These are phyloP conservation scores for Rhizophagus clarus DNA, from an alignment of 192 early-diverging fungal genomes.

Conservation along the genomic window DNA sequence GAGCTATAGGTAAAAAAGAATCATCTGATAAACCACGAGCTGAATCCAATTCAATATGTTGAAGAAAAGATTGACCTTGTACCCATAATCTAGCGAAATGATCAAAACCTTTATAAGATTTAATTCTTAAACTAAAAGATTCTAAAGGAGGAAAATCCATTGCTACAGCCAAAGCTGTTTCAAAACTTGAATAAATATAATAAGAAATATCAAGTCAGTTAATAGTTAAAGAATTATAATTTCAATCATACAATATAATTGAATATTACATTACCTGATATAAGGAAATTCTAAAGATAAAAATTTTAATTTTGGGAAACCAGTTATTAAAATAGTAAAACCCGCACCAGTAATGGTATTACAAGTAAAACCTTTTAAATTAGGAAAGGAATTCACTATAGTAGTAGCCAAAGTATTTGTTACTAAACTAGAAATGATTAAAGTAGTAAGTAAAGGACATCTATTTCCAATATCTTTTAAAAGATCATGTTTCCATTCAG, in stretches of 20 bases:
- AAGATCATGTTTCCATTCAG: slow-evolving; percentile 19
- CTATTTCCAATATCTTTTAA: neutral
- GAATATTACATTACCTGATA: neutral
- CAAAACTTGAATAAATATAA: neutral
- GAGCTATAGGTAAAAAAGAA: slow-evolving; percentile 3
- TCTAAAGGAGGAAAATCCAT: slow-evolving; percentile 9
- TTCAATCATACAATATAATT: too few species aligned
- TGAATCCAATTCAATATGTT: slow-evolving; percentile 1
- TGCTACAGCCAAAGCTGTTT: neutral
- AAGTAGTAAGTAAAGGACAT: slow-evolving; percentile 9
- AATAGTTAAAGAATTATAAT: too few species aligned
- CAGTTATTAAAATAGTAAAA: neutral
- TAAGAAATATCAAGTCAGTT: too few species aligned
- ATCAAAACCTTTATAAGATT: slow-evolving; percentile 2
- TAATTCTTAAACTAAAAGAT: slow-evolving; percentile 15
- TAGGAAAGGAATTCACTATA: neutral
- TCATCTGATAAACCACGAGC: slow-evolving; percentile 5
- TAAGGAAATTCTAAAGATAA: slow-evolving; percentile 22
- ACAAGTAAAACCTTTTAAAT: slow-evolving; percentile 1
- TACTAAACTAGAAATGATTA: neutral
- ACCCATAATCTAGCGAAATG: slow-evolving; percentile 6
- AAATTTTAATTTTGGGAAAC: slow-evolving; percentile 11
- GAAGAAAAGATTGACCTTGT: neutral
- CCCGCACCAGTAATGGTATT: neutral
- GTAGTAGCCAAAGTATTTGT: neutral